Evolutionary conservation across 306 rosid genomes (phyloP).

Genomic region (Pterocarpus santalinus): DNA sequence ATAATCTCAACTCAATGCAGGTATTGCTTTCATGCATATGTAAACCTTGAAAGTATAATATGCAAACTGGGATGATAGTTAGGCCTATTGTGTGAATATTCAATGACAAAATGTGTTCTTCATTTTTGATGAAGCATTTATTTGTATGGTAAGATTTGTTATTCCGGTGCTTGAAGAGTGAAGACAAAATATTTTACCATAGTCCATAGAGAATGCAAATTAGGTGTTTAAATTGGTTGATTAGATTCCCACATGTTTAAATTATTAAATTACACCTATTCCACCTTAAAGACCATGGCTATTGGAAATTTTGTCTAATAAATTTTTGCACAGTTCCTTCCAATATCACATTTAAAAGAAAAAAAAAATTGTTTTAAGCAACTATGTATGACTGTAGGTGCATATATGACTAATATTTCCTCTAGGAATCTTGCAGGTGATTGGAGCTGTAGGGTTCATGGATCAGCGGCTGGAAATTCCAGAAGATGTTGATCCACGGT

Average conservation of each 20-base stretch:
- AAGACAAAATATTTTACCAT: background rate
- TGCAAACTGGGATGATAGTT: slow-evolving; percentile 8
- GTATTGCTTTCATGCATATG: slow-evolving; percentile 62
- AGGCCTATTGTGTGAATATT: slow-evolving; percentile 28
- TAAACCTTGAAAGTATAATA: slow-evolving; percentile 33
- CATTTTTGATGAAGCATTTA: slow-evolving; percentile 16
- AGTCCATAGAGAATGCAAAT: background rate
- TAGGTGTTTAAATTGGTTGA: slow-evolving; percentile 12
- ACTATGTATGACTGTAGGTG: slow-evolving; percentile 30
- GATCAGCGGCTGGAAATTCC: slow-evolving; percentile 94
- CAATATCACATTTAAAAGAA: background rate
- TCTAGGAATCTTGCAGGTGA: slow-evolving; percentile 80
- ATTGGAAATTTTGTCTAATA: slow-evolving; percentile 4
- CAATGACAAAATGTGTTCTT: background rate
- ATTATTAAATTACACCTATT: slow-evolving; percentile 14
- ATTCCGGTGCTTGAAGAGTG: too few relatives aligned
- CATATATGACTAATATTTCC: slow-evolving; percentile 58
- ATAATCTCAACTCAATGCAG: slow-evolving; percentile 97
- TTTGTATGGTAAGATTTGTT: too few relatives aligned
- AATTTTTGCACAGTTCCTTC: slow-evolving; percentile 13
- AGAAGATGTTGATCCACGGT: slow-evolving; percentile 81
- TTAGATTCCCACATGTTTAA: background rate
- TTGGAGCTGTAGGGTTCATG: slow-evolving; percentile 99
- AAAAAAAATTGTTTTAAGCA: background rate
- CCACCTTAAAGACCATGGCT: background rate